Conservation (phyloP, 2,329 filamentous ascomycete species). For the Phyllosticta citrichinensis region DNA sequence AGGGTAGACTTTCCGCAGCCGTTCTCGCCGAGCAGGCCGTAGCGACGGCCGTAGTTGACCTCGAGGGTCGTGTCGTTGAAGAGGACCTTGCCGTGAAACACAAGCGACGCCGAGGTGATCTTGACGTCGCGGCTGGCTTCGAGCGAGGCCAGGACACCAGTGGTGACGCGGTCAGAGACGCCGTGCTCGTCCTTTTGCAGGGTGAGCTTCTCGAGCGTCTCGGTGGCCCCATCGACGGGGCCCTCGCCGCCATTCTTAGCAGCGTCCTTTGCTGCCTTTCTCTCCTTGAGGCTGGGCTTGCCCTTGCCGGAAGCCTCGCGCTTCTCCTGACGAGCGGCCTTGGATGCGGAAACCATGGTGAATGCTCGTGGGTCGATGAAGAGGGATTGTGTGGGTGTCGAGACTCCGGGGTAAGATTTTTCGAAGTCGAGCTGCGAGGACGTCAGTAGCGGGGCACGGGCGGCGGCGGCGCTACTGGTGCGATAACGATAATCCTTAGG, state of each 20-base stretch:
- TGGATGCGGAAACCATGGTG: constrained; percentile 58
- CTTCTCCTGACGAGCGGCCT: constrained; percentile 59
- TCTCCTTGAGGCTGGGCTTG: constrained; percentile 63
- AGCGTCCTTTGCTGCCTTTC: constrained; percentile 58
- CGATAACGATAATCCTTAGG: constrained; percentile 9
- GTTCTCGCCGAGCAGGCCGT: constrained; percentile 96
- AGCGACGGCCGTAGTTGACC: constrained; percentile 83
- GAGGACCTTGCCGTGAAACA: constrained; percentile 96
- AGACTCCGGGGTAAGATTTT: constrained; percentile 10
- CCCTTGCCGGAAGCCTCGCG: constrained; percentile 57
- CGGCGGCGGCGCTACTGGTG: constrained; percentile 6
- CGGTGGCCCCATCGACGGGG: constrained; percentile 35
- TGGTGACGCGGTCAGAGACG: constrained; percentile 94
- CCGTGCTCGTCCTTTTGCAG: constrained; percentile 94
- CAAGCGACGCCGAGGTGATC: constrained; percentile 83
- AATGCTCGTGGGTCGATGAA: constrained; percentile 11
- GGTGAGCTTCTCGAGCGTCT: constrained; percentile 78
- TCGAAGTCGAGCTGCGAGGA: constrained; percentile 6
- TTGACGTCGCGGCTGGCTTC: constrained; percentile 86
- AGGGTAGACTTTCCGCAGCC: constrained; percentile 98
- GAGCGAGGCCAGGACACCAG: constrained; percentile 85
- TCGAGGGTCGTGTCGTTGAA: constrained; percentile 91
- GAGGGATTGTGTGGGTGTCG: constrained; percentile 1
- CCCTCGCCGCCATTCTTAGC: constrained; percentile 52
- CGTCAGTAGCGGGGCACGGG: constrained; percentile 10